These are phyloP conservation scores for Puccinia coronata DNA, from an alignment of 1,284 basidiomycete species.

Conservation along the genomic window DNA sequence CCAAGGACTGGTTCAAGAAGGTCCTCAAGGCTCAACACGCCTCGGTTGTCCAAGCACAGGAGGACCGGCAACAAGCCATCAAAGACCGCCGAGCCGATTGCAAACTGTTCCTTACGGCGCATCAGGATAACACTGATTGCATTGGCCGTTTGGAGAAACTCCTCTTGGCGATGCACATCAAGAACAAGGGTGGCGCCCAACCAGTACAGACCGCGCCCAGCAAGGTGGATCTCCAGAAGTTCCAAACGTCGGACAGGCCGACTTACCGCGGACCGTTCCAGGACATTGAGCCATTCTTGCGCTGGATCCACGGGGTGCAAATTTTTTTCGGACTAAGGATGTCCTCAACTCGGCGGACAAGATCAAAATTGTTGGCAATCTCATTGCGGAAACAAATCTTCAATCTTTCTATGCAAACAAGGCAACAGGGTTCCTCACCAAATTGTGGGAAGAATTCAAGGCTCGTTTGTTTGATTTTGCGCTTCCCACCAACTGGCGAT, in stretches of 20 bases:
- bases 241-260: background rate
- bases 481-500: background rate
- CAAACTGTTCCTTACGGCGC: background rate
- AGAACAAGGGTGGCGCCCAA: background rate
- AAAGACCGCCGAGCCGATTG: too few relatives aligned
- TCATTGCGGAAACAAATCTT: too few relatives aligned
- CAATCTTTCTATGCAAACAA: too few relatives aligned
- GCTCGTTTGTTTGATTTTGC: too few relatives aligned
- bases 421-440: too few relatives aligned
- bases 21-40: too few relatives aligned
- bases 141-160: background rate
- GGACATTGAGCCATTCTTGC: too few relatives aligned
- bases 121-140: background rate
- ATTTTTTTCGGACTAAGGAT: background rate
- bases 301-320: too few relatives aligned
- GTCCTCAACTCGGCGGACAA: background rate
- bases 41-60: too few relatives aligned
- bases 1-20: too few relatives aligned
- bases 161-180: background rate
- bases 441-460: background rate
- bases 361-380: background rate
- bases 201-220: background rate
- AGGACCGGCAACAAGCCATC: too few relatives aligned
- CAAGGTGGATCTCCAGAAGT: background rate
- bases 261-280: too few relatives aligned